phyloP scores from a whole-genome alignment of 2,329 filamentous ascomycete species.

The Fusarium humuli region DNA sequence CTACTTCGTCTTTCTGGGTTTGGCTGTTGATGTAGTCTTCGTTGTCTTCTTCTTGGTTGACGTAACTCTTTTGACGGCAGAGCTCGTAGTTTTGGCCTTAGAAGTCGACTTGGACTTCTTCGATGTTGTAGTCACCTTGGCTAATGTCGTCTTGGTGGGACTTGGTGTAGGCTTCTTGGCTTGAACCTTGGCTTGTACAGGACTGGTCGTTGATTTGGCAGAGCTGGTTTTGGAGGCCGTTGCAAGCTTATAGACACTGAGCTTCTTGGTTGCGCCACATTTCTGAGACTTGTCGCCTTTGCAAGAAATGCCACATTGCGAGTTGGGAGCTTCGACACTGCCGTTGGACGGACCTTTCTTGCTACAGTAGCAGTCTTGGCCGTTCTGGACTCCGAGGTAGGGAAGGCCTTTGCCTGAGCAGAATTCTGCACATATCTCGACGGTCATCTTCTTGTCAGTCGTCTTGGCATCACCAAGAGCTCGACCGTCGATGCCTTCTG shows the following conservation, averaged over 20 bases:
- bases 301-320: conserved; percentile 29
- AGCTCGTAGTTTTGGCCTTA: neutral
- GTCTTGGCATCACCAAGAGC: conserved; percentile 29
- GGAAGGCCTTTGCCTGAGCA: conserved; percentile 28
- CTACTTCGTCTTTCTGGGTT: neutral
- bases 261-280: conserved; percentile 25
- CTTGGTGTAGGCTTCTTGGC: neutral
- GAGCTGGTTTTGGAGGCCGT: conserved; percentile 4
- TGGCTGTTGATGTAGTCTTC: neutral
- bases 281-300: conserved; percentile 28
- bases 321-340: conserved; percentile 23
- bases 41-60: neutral
- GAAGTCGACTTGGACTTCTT: neutral
- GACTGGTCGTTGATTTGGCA: neutral
- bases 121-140: neutral
- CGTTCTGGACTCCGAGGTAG: conserved; percentile 36
- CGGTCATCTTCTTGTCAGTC: conserved; percentile 28
- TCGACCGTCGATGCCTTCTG: conserved; percentile 17
- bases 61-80: neutral
- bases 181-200: neutral
- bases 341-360: conserved; percentile 26
- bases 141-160: neutral
- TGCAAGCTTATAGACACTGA: conserved; percentile 36
- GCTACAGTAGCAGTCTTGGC: conserved; percentile 38
- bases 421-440: conserved; percentile 28